phyloP scores from a whole-genome alignment of 768 basidiomycete genomes.

The Rhodotorula kratochvilovae region DNA sequence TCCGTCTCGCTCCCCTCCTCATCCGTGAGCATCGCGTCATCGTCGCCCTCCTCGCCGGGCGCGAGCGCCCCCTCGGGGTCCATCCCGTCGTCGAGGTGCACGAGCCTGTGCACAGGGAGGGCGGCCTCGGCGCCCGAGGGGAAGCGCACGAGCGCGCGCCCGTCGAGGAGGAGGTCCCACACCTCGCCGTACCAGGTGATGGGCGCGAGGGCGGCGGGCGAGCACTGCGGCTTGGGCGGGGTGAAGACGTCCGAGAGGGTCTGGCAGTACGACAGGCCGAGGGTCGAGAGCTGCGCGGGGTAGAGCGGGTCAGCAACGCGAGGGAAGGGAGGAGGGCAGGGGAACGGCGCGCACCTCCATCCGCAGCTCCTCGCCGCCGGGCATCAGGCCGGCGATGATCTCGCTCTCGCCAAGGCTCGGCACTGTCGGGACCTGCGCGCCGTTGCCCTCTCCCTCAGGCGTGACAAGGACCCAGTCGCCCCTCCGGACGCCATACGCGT shows the following conservation, averaged over 20 bases:
- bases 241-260: constrained; percentile 6
- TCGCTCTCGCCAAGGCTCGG: constrained; percentile 82
- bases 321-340: not conserved
- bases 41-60: constrained; percentile 43
- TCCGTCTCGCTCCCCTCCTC: constrained; percentile 5
- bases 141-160: constrained; percentile 50
- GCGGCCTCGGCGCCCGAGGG: constrained; percentile 55
- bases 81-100: constrained; percentile 71
- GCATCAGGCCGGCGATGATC: constrained; percentile 51
- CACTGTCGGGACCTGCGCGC: constrained; percentile 63
- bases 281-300: constrained; percentile 23
- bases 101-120: constrained; percentile 65
- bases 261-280: constrained; percentile 27
- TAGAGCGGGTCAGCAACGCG: not conserved
- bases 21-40: constrained; percentile 2
- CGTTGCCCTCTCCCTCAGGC: constrained; percentile 59
- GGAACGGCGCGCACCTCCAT: constrained; percentile 11
- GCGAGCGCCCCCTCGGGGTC: constrained; percentile 62
- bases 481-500: constrained; percentile 65
- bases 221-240: not conserved
- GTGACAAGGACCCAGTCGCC: constrained; percentile 84
- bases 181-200: constrained; percentile 86
- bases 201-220: not conserved
- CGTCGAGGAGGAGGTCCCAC: constrained; percentile 50
- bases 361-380: constrained; percentile 17